phyloP scores from a whole-genome alignment of 2,329 filamentous ascomycete species.

The Westerdykella aurantiaca region DNA sequence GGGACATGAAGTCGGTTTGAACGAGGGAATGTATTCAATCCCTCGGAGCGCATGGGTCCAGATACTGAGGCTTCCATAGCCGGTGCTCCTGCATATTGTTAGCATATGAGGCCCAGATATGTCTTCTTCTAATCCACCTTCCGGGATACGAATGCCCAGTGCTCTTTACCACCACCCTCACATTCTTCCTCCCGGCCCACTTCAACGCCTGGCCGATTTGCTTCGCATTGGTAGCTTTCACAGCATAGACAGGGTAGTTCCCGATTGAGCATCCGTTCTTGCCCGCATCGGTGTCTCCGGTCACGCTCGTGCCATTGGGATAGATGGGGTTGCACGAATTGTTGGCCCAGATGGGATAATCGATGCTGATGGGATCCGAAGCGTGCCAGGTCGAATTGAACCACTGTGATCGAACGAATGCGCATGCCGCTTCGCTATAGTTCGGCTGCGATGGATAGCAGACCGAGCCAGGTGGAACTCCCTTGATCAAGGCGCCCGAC shows the following conservation, averaged over 20 bases:
- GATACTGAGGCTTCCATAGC: constrained; percentile 13
- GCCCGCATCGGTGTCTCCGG: constrained; percentile 17
- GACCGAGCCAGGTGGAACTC: constrained; percentile 20
- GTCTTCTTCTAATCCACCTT: constrained; percentile 1
- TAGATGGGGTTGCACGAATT: constrained; percentile 28
- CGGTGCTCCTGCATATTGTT: constrained; percentile 3
- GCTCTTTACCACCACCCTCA: constrained; percentile 24
- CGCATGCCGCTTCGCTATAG: constrained; percentile 18
- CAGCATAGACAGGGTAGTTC: constrained; percentile 23
- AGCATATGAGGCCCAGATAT: not conserved
- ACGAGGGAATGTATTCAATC: constrained; percentile 17
- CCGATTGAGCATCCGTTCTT: constrained; percentile 18
- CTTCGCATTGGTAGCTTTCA: constrained; percentile 19
- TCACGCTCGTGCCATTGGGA: constrained; percentile 26
- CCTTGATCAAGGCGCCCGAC: constrained; percentile 14
- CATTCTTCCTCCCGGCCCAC: constrained; percentile 17
- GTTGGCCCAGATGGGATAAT: constrained; percentile 25
- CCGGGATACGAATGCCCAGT: constrained; percentile 25
- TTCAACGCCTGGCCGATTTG: constrained; percentile 17
- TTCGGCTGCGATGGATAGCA: constrained; percentile 21
- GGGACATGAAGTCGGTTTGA: constrained; percentile 14
- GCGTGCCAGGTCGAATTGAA: constrained; percentile 26
- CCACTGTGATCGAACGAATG: constrained; percentile 18
- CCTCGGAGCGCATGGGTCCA: constrained; percentile 26
- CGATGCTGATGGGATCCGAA: constrained; percentile 22